Evolutionary conservation across 1,139 yeast species (phyloP), one percentile per base, ranked within the genome.

Genomic region (Hemisphaericaspora xylofermentans): DNA sequence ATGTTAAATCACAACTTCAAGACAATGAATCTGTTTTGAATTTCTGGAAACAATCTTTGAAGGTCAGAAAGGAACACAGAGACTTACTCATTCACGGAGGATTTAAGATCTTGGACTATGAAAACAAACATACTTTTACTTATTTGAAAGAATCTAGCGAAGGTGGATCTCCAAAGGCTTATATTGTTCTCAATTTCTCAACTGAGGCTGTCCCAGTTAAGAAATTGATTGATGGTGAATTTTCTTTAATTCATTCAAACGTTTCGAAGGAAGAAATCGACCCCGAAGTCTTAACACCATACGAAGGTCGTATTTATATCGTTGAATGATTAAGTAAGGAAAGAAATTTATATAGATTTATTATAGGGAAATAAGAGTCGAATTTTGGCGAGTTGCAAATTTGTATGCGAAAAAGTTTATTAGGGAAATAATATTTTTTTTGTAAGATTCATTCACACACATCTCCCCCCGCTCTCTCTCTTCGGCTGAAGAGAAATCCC

Each of bases 41-140:
- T 43, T 78, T 73, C 60, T 79, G 76, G 71, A 61, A 63, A 43
- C 60, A 61, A 46, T 63, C 73, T 5, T 58, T 80, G 45, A 52
- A 57, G 41, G 39, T 72, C 18, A 71, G 85, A 61, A 76, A 76
- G 53, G 54, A 59, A 28, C 53, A 66, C 61, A 67, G 64, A 48
- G 78, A 74, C 40, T 47, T 68, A 22, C 57, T 75, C 40, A 64
- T 74, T 34, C 72, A 76, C 50, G 84, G 84, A n/a, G 52, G 53
- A 18, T 72, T 75, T 51, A 62, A 66, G 41, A 56, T 72, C 27
- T 52, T 69, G 49, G 78, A 74, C 48, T 46, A 41, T 36, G 74
- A 68, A 10, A 65, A 72, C 52, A 52, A 57, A 27, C 51, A 66
- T 39, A 53, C 63, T n/a, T 73, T 76, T 50, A 61, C 68, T 4